Evolutionary conservation across 257 asterid species (phyloP).

Genomic region (Voacanga thouarsii): DNA sequence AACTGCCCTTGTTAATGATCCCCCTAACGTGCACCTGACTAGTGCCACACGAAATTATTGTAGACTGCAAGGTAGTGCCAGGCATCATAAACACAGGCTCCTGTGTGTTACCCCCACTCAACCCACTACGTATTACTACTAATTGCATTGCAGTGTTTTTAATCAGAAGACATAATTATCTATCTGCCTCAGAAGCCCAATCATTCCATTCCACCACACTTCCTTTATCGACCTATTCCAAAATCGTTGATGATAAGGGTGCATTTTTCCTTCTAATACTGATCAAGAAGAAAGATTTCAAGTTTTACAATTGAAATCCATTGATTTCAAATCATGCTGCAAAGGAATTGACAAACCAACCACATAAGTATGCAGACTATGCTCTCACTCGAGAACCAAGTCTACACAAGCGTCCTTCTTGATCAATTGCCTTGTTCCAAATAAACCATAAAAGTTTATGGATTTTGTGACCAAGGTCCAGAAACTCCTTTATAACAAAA

Average conservation of each 20-base stretch:
- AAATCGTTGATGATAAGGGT: not conserved
- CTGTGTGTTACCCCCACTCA: not conserved
- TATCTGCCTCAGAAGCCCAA: not conserved
- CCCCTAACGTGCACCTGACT: conserved; percentile 1
- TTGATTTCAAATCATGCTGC: not conserved
- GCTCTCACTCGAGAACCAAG: not conserved
- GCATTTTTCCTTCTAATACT: not conserved
- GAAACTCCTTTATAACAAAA: not conserved
- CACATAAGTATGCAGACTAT: not conserved
- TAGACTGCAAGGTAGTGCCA: not conserved
- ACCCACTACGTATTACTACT: not conserved
- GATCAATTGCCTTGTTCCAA: not conserved
- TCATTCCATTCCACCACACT: not conserved
- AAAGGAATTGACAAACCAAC: not conserved
- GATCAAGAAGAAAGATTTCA: not conserved
- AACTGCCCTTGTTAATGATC: not conserved
- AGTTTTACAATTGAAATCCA: not conserved
- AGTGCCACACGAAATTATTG: not conserved
- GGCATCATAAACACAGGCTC: conserved; percentile 1
- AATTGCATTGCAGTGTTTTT: not conserved
- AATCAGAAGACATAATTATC: conserved; percentile 1
- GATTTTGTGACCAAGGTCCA: not conserved
- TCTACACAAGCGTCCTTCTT: not conserved
- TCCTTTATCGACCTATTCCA: not conserved
- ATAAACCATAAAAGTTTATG: not conserved